Evolutionary conservation across 2,329 filamentous ascomycete genomes (phyloP).

Genomic region (Penicillium occitanis): DNA sequence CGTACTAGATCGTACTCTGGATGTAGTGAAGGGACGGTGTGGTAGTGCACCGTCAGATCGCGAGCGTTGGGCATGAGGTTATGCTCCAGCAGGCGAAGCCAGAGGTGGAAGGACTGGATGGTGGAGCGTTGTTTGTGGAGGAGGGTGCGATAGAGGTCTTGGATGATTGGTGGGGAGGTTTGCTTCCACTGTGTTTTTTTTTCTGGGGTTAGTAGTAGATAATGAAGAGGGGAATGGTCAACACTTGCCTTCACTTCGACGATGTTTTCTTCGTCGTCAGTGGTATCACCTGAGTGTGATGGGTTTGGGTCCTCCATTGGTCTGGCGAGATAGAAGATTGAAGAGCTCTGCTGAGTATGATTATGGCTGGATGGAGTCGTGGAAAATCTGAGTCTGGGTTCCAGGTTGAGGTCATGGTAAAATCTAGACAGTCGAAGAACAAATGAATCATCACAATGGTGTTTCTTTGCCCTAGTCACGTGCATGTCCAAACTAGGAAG

Average conservation of each 20-base stretch:
- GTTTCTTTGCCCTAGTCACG: background rate
- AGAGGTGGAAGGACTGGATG: constrained; percentile 18
- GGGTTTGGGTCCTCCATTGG: background rate
- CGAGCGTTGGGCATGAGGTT: constrained; percentile 19
- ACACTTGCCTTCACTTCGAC: constrained; percentile 13
- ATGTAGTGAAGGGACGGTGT: constrained; percentile 3
- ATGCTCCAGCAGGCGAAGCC: constrained; percentile 16
- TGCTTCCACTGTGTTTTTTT: constrained; percentile 3
- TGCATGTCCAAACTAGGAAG: background rate
- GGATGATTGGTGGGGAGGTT: background rate
- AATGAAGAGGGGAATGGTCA: background rate
- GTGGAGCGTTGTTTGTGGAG: constrained; percentile 8
- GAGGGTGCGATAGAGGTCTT: constrained; percentile 17
- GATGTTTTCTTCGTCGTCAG: background rate
- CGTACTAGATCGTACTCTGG: constrained; percentile 9
- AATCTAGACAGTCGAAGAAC: background rate
- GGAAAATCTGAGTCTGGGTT: background rate
- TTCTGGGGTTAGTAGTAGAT: background rate
- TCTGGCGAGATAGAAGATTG: background rate
- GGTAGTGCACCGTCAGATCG: constrained; percentile 15
- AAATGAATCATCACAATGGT: background rate
- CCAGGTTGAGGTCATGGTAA: background rate
- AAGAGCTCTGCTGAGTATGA: background rate
- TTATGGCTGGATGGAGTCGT: background rate
- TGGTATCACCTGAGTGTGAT: background rate